These are phyloP conservation scores for Boletus barrowsii DNA, from an alignment of 768 basidiomycete species.

Conservation along the genomic window DNA sequence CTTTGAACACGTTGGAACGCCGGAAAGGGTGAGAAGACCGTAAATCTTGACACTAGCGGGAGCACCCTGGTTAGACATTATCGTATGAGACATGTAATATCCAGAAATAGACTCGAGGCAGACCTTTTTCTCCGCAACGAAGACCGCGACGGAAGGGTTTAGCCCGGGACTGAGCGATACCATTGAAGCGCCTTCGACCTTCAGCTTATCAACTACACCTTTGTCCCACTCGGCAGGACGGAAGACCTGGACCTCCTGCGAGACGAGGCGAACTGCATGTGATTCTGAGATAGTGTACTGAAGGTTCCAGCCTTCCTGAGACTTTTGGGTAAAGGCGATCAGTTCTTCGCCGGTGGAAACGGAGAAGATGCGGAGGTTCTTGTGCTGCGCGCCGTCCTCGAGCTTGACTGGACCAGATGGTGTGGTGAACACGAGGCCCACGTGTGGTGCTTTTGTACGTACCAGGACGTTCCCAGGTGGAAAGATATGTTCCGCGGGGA, in stretches of 20 bases:
- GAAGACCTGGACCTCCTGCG: conserved; percentile 81
- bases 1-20: conserved; percentile 79
- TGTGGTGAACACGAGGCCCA: conserved; percentile 23
- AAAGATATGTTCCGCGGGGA: conserved; percentile 88
- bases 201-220: conserved; percentile 78
- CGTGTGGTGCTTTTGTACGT: conserved; percentile 21
- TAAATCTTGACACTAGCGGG: conserved; percentile 88
- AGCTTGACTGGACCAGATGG: conserved; percentile 56
- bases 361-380: conserved; percentile 90
- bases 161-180: conserved; percentile 78
- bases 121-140: conserved; percentile 92
- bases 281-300: conserved; percentile 91
- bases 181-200: conserved; percentile 77
- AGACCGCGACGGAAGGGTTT: conserved; percentile 88
- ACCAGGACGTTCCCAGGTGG: conserved; percentile 93
- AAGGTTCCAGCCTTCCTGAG: conserved; percentile 86
- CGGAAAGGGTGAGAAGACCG: conserved; percentile 58
- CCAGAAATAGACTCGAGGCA: conserved; percentile 3
- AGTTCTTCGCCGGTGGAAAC: conserved; percentile 84
- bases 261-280: conserved; percentile 77
- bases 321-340: conserved; percentile 84
- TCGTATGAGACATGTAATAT: background rate
- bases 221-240: conserved; percentile 76
- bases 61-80: conserved; percentile 52
- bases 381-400: conserved; percentile 88